Conservation (phyloP, 768 basidiomycete species). For the Amanita rubescens region DNA sequence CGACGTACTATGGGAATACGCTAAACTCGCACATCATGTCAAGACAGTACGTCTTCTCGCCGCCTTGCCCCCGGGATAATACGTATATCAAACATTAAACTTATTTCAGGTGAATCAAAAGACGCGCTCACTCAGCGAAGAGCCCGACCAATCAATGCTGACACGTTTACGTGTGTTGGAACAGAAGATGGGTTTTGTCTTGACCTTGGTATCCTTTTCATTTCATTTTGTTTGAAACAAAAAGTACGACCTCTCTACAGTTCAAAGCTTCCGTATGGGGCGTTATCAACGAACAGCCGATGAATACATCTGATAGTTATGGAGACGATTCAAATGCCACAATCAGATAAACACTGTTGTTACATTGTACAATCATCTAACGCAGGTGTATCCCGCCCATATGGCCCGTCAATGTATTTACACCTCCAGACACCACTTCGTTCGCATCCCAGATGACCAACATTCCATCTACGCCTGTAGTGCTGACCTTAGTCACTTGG, state of each 20-base stretch:
- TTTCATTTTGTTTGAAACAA: not conserved
- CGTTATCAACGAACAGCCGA: slow-evolving; percentile 75
- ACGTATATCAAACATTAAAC: not conserved
- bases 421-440: slow-evolving; percentile 36
- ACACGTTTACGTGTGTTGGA: slow-evolving; percentile 75
- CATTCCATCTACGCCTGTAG: slow-evolving; percentile 89
- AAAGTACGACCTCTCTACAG: slow-evolving; percentile 28
- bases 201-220: slow-evolving; percentile 65
- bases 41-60: slow-evolving; percentile 49
- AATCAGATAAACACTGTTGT: slow-evolving; percentile 17
- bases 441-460: slow-evolving; percentile 87
- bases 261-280: slow-evolving; percentile 98
- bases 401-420: slow-evolving; percentile 32
- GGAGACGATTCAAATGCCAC: slow-evolving; percentile 20
- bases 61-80: not conserved
- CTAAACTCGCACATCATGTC: slow-evolving; percentile 75
- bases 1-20: slow-evolving; percentile 89
- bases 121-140: slow-evolving; percentile 63
- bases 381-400: slow-evolving; percentile 43
- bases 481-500: slow-evolving; percentile 70
- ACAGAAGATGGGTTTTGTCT: slow-evolving; percentile 89
- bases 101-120: slow-evolving; percentile 49
- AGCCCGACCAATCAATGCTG: slow-evolving; percentile 74
- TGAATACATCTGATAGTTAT: slow-evolving; percentile 17
- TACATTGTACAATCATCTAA: slow-evolving; percentile 11